Percentiles rank a stretch among this genome's conserved stretches.
phyloP scores from a whole-genome alignment of 2,329 filamentous ascomycete species.

The Fusarium continuum region DNA sequence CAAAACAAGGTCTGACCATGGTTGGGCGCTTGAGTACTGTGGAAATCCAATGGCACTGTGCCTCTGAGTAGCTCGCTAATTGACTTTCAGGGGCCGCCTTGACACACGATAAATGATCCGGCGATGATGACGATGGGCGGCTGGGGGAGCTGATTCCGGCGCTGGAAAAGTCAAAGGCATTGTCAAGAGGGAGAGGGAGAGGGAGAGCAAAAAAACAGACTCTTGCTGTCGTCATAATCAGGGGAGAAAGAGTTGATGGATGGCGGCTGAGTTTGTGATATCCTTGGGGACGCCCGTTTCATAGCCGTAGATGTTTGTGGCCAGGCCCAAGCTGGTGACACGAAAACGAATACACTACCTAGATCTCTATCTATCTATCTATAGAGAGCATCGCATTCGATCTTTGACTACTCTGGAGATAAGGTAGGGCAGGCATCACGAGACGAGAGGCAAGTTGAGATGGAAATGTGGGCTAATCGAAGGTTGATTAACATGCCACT shows the following conservation, averaged over 20 bases:
- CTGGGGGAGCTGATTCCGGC: conserved; percentile 12
- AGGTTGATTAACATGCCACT: conserved; percentile 29
- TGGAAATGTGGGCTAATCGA: conserved; percentile 19
- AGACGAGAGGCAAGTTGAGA: background rate
- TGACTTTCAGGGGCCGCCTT: conserved; percentile 27
- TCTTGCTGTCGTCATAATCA: background rate
- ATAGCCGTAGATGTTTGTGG: conserved; percentile 5
- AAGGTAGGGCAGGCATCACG: conserved; percentile 6
- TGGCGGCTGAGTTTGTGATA: conserved; percentile 11
- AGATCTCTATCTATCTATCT: background rate
- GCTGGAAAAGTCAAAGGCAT: background rate
- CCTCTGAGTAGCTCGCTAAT: conserved; percentile 3
- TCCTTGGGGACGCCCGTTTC: conserved; percentile 9
- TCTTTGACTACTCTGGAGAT: too few relatives aligned
- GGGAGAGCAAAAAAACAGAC: background rate
- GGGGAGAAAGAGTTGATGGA: conserved; percentile 1
- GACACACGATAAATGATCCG: conserved; percentile 8
- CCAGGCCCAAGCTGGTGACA: background rate
- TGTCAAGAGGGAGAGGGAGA: background rate
- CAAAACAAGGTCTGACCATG: conserved; percentile 11
- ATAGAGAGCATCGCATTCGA: background rate
- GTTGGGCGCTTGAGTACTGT: conserved; percentile 1
- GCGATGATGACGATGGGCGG: conserved; percentile 21
- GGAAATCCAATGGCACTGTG: background rate
- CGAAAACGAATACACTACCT: conserved; percentile 15